Conservation (phyloP, 2,329 filamentous ascomycete genomes). For the Metarhizium robertsii region DNA sequence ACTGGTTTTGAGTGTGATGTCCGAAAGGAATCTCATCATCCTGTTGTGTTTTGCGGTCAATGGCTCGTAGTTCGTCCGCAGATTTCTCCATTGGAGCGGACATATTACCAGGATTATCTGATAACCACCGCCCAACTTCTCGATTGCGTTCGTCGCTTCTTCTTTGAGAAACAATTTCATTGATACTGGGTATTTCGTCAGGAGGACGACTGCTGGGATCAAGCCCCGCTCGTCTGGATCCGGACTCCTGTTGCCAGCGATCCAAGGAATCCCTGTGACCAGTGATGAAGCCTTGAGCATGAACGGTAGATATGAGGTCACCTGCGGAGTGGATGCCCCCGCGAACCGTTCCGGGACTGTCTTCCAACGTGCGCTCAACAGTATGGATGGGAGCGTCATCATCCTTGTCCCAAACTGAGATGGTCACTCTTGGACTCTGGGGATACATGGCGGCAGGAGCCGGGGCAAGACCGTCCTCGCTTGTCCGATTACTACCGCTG, state of each 20-base stretch:
- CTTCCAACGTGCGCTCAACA: conserved; percentile 30
- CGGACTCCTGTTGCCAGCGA: conserved; percentile 28
- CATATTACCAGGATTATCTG: conserved; percentile 20
- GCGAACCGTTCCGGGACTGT: conserved; percentile 25
- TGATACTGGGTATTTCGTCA: conserved; percentile 36
- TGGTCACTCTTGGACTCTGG: conserved; percentile 45
- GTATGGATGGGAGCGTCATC: conserved; percentile 26
- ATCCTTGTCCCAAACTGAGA: conserved; percentile 45
- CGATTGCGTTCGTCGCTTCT: conserved; percentile 36
- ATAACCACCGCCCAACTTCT: conserved; percentile 43
- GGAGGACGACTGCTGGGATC: conserved; percentile 35
- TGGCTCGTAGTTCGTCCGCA: conserved; percentile 13
- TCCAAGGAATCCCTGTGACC: conserved; percentile 29
- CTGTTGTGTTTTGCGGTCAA: conserved; percentile 15
- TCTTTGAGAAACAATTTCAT: conserved; percentile 35
- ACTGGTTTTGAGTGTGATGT: conserved; percentile 39
- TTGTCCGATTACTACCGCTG: conserved; percentile 39
- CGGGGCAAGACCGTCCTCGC: conserved; percentile 37
- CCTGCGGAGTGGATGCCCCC: conserved; percentile 28
- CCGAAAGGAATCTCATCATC: conserved; percentile 36
- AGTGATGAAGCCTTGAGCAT: conserved; percentile 11
- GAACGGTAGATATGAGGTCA: conserved; percentile 24
- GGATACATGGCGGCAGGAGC: conserved; percentile 30
- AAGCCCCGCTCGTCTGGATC: conserved; percentile 34
- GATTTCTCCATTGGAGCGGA: conserved; percentile 16